Base-by-base conservation (phyloP, 192 early-diverging fungal genomes). In the Podila epigama region DNA sequence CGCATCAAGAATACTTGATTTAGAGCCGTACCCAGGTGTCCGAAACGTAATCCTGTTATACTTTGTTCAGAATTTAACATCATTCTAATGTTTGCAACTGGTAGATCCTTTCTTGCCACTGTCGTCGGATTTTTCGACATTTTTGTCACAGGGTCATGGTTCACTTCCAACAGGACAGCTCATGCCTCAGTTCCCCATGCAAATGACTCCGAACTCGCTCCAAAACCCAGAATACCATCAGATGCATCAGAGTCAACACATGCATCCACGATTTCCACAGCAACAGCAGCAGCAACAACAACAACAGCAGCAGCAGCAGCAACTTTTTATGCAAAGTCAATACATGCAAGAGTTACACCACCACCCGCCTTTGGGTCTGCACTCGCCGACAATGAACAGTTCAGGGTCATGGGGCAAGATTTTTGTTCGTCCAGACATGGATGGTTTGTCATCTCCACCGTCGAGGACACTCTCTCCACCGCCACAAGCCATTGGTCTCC, bases 181-280 rank as follows among this genome's bases (percentile, higher is more conserved):
- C 44, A 52, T 77, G 73, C 54, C 60, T 4, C 54, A 58, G 25
- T 77, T 68, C 27, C 41, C 66, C 7, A 77, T 77, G 73, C 66
- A 68, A 25, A 35, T 77, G 20, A 22, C 73, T 32, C 42, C 73
- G 3, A 61, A 13, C 35, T 65, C 51, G 25, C 61, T 52, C 39
- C 58, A 60, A 13, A 42, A 63, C 22, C 20, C 50, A 28, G 32
- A 63, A 5, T 34, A 51, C 29, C 60, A 63, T 8, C 61, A 63
- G 22, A 42, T 51, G 18, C 34, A 22, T 51, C 63, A 63, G 32
- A 44, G 68, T 11, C 64, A 68, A 25, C 71, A 66, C 37, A 57
- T 39, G 15, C 32, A 39, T 22, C 37, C 29, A 7, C 39, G 32
- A 16, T 15, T 48, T 1, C 65, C 56, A 22, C 64, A 66, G 41